These are phyloP conservation scores for Domatiomyces globalis DNA, from an alignment of 2,329 filamentous ascomycete species.

Conservation along the genomic window DNA sequence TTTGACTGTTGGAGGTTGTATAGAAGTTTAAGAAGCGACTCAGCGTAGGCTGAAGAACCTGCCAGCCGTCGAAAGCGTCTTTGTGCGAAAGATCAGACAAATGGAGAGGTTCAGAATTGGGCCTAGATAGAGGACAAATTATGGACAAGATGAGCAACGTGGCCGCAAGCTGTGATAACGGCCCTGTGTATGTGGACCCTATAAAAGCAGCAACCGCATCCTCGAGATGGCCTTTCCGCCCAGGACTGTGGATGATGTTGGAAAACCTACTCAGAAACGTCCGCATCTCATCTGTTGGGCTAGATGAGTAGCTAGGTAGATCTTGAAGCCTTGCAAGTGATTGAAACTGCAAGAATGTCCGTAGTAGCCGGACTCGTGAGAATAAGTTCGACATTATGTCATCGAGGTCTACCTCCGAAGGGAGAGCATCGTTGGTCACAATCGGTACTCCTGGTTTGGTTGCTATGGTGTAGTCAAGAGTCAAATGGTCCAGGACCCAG, in stretches of 20 bases:
- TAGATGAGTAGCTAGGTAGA: background rate
- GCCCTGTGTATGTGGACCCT: background rate
- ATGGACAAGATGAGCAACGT: background rate
- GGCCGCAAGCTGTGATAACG: background rate
- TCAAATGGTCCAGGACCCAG: background rate
- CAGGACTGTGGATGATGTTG: background rate
- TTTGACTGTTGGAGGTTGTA: background rate
- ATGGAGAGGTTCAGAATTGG: background rate
- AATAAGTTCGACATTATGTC: background rate
- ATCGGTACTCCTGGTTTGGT: background rate
- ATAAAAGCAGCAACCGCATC: background rate
- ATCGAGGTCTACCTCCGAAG: background rate
- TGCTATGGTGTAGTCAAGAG: background rate
- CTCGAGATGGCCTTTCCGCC: background rate
- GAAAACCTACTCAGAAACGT: background rate
- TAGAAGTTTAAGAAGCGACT: background rate
- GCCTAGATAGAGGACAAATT: background rate
- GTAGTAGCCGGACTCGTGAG: background rate
- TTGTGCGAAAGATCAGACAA: background rate
- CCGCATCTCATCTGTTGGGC: background rate
- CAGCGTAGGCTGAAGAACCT: background rate
- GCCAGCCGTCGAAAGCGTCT: background rate
- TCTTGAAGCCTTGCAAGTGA: background rate
- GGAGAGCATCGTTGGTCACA: background rate
- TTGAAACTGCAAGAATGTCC: background rate